Base-by-base conservation (phyloP, 1,284 basidiomycete species). In the Tylopilus orsonianus region DNA sequence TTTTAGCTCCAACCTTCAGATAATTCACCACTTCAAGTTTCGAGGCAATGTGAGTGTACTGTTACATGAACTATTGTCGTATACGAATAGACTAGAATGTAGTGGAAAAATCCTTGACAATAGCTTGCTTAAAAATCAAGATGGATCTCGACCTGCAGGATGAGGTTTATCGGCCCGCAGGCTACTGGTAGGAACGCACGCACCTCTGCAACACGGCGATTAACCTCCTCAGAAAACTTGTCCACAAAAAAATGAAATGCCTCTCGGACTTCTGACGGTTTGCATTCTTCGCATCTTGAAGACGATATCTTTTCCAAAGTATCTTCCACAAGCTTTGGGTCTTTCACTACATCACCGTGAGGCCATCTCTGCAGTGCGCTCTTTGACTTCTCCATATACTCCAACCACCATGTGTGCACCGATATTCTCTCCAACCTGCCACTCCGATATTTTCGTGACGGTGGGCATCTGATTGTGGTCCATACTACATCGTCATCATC, bases 301-400 rank as follows among this genome's bases (percentile, higher is more conserved):
- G 34, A 41, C 9, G 23, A 43, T 34, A 58, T 49, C 6, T 36
- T 33, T 7, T 6, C n/a, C 0, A 30, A 18, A 8, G n/a, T 34
- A 26, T 45, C 27, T 2, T 20, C 8, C 8, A 57, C 23, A 7
- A 57, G 39, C 3, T 24, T 5, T 6, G 3, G 3, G 30, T 57
- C 43, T 20, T 39, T 57, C 4, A 59, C 46, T 13, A n/a, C 20
- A 2, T 43, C 8, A 0, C 46, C 24, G 2, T 18, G 22, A 13
- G 55, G 51, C 7, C 5, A 20, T 33, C 27, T 39, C 24, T 33
- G 46, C 37, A 59, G 13, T 1, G 24, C 44, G 1, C 12, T 6
- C 35, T 42, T 30, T 12, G 50, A 57, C 33, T 37, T 58, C 19
- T 2, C 52, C 57, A 51, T 54, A 22, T 55, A 59, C 13, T 51